A percentile compares a stretch with the other conserved stretches of the same genome.
phyloP scores from a whole-genome alignment of 192 early-diverging fungal species.

The Coemansia sp. region DNA sequence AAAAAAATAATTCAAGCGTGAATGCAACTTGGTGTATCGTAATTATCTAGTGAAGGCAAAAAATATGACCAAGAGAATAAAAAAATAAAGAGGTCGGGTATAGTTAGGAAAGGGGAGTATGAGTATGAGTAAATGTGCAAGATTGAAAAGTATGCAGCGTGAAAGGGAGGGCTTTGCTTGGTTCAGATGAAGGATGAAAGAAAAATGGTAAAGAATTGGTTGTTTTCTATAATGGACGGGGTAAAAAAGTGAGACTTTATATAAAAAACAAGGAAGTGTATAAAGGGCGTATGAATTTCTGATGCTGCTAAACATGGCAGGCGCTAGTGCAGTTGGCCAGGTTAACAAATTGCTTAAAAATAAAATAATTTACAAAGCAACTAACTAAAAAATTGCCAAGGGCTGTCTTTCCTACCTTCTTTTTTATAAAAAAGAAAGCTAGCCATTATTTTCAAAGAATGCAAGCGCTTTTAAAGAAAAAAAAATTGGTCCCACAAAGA shows the following conservation, averaged over 20 bases:
- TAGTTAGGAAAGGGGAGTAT: background rate
- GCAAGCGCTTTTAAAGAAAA: too few species aligned
- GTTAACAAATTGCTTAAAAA: too few species aligned
- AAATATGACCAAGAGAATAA: background rate
- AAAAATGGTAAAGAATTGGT: background rate
- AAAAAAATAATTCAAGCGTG: background rate
- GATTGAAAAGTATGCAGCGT: background rate
- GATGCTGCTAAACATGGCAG: too few species aligned
- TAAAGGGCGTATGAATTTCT: background rate
- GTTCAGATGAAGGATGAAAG: background rate
- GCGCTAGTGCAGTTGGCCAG: too few species aligned
- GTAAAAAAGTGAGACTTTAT: background rate
- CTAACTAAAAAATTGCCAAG: too few species aligned
- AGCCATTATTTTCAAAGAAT: too few species aligned
- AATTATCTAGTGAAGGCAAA: background rate
- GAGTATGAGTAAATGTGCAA: background rate
- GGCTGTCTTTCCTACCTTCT: too few species aligned
- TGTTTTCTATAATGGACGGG: constrained; percentile 4
- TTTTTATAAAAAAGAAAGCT: too few species aligned
- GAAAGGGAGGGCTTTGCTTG: background rate
- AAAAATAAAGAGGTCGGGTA: background rate
- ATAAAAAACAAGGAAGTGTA: constrained; percentile 3
- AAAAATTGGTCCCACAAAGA: too few species aligned
- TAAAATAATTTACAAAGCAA: too few species aligned
- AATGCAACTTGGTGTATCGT: background rate